phyloP scores from a whole-genome alignment of 31 red algal species.

The Porphyra umbilicalis region DNA sequence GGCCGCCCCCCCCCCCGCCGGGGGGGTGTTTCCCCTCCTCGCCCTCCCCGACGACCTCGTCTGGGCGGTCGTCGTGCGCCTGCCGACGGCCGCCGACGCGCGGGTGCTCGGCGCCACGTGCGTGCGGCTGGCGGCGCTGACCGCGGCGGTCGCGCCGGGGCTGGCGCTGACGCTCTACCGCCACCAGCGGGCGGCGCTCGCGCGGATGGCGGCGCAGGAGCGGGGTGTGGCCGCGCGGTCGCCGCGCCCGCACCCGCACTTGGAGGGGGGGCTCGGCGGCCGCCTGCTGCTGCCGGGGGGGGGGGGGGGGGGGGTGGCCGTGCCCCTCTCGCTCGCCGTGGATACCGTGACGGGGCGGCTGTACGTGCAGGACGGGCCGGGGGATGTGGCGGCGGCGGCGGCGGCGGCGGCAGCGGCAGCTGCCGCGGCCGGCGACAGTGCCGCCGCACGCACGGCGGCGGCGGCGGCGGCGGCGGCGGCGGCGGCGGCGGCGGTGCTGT shows the following conservation, averaged over 20 bases:
- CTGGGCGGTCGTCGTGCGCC: not conserved
- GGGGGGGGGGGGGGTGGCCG: not conserved
- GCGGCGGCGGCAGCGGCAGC: slow-evolving; percentile 8
- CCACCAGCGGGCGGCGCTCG: slow-evolving; percentile 66
- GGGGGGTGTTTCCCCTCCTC: not conserved
- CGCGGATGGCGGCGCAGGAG: slow-evolving; percentile 61
- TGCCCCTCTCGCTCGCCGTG: not conserved
- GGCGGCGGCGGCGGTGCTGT: not conserved
- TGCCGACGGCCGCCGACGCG: not conserved
- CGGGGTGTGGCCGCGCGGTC: not conserved
- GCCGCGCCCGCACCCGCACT: slow-evolving; percentile 2
- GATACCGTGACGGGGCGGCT: not conserved
- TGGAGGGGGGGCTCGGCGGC: not conserved
- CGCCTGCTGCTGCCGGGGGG: not conserved
- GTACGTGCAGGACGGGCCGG: slow-evolving; percentile 12
- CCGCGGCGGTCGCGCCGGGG: slow-evolving; percentile 26
- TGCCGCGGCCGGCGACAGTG: not conserved
- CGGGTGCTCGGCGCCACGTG: not conserved
- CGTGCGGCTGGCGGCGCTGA: not conserved
- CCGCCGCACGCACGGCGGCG: too few species aligned
- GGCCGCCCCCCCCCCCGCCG: not conserved
- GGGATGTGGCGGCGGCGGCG: slow-evolving; percentile 21
- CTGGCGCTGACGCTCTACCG: slow-evolving; percentile 60
- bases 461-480: not conserved
- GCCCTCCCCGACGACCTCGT: not conserved